Evolutionary conservation across 1,284 basidiomycete genomes (phyloP).

Genomic region (Puccinia horiana): DNA sequence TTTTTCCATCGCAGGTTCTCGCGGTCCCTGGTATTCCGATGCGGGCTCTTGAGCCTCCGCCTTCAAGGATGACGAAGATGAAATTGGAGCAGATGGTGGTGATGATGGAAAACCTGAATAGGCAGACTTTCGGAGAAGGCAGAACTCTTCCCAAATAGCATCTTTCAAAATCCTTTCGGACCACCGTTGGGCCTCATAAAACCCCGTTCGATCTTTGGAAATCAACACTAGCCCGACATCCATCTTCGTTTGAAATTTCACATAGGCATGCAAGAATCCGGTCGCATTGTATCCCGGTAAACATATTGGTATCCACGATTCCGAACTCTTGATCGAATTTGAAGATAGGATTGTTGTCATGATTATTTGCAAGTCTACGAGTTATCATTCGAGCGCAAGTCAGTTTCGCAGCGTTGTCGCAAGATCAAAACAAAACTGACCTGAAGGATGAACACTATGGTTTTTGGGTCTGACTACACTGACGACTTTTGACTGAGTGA

Average conservation of each 20-base stretch:
- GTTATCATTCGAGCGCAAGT: neutral
- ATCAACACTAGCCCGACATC: conserved; percentile 37
- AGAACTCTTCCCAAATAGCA: conserved; percentile 35
- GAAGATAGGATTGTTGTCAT: conserved; percentile 61
- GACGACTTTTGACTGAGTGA: conserved; percentile 76
- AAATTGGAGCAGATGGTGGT: conserved; percentile 24
- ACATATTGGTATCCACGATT: conserved; percentile 92
- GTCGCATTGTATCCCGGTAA: conserved; percentile 89
- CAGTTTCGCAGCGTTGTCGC: neutral
- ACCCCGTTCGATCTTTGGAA: conserved; percentile 44
- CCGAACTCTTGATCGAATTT: conserved; percentile 69
- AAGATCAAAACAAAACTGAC: conserved; percentile 60
- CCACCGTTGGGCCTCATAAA: conserved; percentile 35
- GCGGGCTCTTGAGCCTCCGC: conserved; percentile 3
- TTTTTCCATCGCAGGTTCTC: neutral
- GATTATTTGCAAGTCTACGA: conserved; percentile 58
- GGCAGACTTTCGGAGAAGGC: conserved; percentile 11
- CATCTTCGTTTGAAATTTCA: conserved; percentile 67
- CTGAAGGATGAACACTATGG: conserved; percentile 91
- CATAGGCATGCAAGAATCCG: conserved; percentile 89
- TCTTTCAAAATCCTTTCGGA: conserved; percentile 10
- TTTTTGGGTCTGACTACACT: conserved; percentile 85
- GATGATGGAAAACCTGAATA: neutral
- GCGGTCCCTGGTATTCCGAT: neutral
- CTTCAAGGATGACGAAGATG: conserved; percentile 13